Evolutionary conservation across 2,329 filamentous ascomycete species (phyloP).

Genomic region (Alternaria rosae): DNA sequence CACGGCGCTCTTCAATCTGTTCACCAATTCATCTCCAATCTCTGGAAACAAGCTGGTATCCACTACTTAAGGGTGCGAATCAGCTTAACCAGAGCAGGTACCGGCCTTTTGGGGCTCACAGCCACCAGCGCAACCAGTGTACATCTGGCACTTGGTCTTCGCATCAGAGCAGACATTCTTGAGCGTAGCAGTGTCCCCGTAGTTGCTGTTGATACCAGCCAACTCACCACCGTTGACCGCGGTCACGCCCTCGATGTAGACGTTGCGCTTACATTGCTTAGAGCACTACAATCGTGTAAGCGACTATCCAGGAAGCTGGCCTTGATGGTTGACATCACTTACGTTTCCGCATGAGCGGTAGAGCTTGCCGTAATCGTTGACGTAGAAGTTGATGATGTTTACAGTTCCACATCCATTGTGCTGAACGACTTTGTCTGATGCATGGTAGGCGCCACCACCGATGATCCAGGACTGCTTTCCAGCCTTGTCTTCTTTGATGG

Average conservation of each 20-base stretch:
- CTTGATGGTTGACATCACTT: constrained; percentile 2
- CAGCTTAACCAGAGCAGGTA: constrained; percentile 30
- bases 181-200: constrained; percentile 55
- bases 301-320: background rate
- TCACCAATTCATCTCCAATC: background rate
- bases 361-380: constrained; percentile 47
- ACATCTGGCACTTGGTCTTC: constrained; percentile 37
- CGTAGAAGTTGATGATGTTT: constrained; percentile 46
- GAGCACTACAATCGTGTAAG: constrained; percentile 41
- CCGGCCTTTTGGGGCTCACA: constrained; percentile 38
- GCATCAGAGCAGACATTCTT: constrained; percentile 37
- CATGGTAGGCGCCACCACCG: constrained; percentile 50
- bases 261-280: constrained; percentile 53
- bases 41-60: background rate
- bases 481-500: constrained; percentile 40
- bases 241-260: constrained; percentile 53
- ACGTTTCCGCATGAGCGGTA: constrained; percentile 56
- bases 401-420: constrained; percentile 52
- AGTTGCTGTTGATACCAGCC: constrained; percentile 60
- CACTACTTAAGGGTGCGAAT: background rate
- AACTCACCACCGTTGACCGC: constrained; percentile 52
- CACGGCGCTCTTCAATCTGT: too few relatives aligned
- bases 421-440: constrained; percentile 51
- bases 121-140: constrained; percentile 36
- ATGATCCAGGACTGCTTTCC: constrained; percentile 48